Percentiles rank a stretch among this genome's conserved stretches.
Conservation (phyloP, 805 yeast species). For the Yamadazyma takamatsuzukensis region DNA sequence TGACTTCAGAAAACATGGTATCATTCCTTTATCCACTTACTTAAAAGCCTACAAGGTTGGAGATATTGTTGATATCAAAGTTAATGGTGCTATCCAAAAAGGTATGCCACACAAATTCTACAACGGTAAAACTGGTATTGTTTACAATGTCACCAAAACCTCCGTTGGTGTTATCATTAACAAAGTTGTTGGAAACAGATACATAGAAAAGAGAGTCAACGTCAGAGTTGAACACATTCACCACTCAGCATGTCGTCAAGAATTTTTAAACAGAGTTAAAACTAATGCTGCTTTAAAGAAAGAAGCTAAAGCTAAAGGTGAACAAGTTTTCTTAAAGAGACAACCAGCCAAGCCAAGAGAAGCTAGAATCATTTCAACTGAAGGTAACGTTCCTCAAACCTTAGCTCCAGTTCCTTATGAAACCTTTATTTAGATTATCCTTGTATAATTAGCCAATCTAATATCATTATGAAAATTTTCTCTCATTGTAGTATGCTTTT, state of each 20-base stretch:
- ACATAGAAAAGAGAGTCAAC: constrained; percentile 98
- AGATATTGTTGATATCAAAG: constrained; percentile 99
- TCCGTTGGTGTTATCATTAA: constrained; percentile 97
- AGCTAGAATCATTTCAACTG: constrained; percentile 78
- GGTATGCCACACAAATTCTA: constrained; percentile 99
- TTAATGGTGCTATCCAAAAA: constrained; percentile 98
- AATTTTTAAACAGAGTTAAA: constrained; percentile 98
- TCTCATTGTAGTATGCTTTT: no score
- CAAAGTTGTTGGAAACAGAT: constrained; percentile 99
- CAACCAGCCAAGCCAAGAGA: constrained; percentile 98
- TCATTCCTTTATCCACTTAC: constrained; percentile 92
- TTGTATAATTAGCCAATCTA: neutral
- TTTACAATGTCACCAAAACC: constrained; percentile 97
- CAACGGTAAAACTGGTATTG: constrained; percentile 99
- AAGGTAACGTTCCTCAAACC: constrained; percentile 86
- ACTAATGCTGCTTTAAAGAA: constrained; percentile 87
- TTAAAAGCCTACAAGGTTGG: constrained; percentile 98
- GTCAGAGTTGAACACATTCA: constrained; percentile 98
- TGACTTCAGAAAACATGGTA: constrained; percentile 98
- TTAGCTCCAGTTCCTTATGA: constrained; percentile 99
- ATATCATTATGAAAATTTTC: neutral
- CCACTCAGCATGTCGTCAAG: constrained; percentile 99
- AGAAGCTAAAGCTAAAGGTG: constrained; percentile 95
- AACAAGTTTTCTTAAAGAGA: constrained; percentile 90
- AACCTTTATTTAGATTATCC: constrained; percentile 89